phyloP scores from a whole-genome alignment of 106 monocot species.

The Dendrobium officinale region DNA sequence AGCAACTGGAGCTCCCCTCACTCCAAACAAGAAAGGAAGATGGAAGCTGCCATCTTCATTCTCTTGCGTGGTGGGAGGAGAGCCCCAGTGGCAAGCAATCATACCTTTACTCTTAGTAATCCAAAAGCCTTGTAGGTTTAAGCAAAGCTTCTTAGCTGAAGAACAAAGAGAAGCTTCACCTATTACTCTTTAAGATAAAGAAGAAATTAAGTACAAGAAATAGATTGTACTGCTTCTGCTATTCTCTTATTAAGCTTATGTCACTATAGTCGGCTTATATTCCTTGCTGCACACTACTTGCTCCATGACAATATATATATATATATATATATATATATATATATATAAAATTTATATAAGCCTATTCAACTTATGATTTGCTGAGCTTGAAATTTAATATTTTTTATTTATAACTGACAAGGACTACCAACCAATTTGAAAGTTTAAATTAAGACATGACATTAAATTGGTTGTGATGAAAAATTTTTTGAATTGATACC shows the following conservation, averaged over 20 bases:
- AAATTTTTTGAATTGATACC: too few species aligned
- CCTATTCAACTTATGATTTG: too few species aligned
- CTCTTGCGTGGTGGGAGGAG: neutral
- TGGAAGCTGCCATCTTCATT: neutral
- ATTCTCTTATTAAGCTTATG: neutral
- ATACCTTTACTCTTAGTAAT: too few species aligned
- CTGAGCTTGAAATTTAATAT: too few species aligned
- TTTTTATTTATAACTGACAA: too few species aligned
- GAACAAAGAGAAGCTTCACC: neutral
- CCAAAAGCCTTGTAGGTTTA: neutral
- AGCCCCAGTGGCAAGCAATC: neutral
- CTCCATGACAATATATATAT: neutral
- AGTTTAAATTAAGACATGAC: too few species aligned
- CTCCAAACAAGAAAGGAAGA: slow-evolving; percentile 1
- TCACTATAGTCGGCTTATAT: neutral
- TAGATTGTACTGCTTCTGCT: neutral
- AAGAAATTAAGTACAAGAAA: neutral
- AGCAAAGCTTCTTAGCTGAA: neutral
- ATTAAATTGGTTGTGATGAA: too few species aligned
- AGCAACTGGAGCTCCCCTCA: slow-evolving; percentile 3
- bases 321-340: neutral
- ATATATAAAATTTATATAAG: too few species aligned
- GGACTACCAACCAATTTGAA: too few species aligned
- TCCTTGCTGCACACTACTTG: neutral
- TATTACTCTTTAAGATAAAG: neutral